Base-by-base conservation (phyloP, 2,329 filamentous ascomycete species). In the Nemania serpens region DNA sequence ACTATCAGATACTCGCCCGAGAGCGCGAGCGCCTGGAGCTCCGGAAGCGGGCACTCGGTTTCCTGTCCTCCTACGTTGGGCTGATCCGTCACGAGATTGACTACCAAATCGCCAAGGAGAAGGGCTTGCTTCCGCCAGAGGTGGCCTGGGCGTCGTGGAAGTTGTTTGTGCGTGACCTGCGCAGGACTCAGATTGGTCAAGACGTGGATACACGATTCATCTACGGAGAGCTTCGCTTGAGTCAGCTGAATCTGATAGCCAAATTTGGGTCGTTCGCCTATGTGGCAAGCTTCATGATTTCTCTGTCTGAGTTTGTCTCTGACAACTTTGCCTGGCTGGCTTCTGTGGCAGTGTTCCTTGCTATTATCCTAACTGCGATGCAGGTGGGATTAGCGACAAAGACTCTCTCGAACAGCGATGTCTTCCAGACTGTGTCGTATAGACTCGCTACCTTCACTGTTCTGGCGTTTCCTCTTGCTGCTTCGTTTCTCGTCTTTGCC, bases 1-100 rank as follows among this genome's bases (percentile, higher is more conserved):
- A 39, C 4, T n/a, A n/a, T n/a, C n/a, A n/a, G n/a, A n/a, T n/a
- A n/a, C n/a, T n/a, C n/a, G n/a, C n/a, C n/a, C n/a, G n/a, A n/a
- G 10, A 13, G 5, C 47, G 42, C 17, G 3, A 5, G 6, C 43
- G 39, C 18, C 18, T 12, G 2, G 22, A 15, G 47, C 46, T 58
- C 3, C 5, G 41, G 39, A 45, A 29, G 15, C 67, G 68, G 41
- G 77, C 77, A 1, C 70, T 76, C 17, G 77, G 78, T 12, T 75
- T 80, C 48, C 66, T 81, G 1, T 74, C 71, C 59, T 75, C 75
- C 0, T 80, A 80, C 59, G 66, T 68, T 1, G 71, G 74, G 0
- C 67, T 80, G 0, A 65, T 80, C 3, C 58, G 63, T 1, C 68
- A 75, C 59, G 73, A 77, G 50, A 78, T 73, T 63, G 75, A 81